Percentiles rank a stretch among this genome's conserved stretches.
Conservation (phyloP, 1,139 yeast species). For the Candida tunisiensis region DNA sequence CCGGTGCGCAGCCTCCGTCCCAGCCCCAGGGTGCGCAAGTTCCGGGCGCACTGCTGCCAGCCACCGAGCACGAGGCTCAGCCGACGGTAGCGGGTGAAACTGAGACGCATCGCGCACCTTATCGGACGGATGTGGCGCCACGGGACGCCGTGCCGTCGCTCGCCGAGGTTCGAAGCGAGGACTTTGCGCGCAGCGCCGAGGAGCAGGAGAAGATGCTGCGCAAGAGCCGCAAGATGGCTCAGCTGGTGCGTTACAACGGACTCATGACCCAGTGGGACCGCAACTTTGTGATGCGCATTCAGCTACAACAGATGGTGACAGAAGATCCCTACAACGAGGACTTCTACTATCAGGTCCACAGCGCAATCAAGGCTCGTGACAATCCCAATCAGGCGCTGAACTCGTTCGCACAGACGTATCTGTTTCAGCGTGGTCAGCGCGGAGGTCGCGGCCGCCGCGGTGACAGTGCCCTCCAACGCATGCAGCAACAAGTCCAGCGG, state of each 20-base stretch:
- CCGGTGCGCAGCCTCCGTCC: background rate
- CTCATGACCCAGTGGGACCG: slow-evolving; percentile 95
- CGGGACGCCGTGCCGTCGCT: slow-evolving; percentile 8
- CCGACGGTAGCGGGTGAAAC: no score
- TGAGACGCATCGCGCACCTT: no score
- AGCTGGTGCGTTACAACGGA: slow-evolving; percentile 73
- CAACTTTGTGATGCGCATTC: slow-evolving; percentile 87
- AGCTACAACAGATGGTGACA: slow-evolving; percentile 86
- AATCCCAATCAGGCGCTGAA: slow-evolving; percentile 28
- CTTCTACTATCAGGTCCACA: slow-evolving; percentile 86
- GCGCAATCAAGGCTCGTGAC: slow-evolving; percentile 56
- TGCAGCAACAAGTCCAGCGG: slow-evolving; percentile 96
- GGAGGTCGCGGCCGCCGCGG: slow-evolving; percentile 63
- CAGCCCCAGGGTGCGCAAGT: slow-evolving; percentile 1
- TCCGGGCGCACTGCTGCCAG: slow-evolving; percentile 1
- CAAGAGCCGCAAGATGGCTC: slow-evolving; percentile 66
- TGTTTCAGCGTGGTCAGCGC: slow-evolving; percentile 87
- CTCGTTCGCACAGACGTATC: slow-evolving; percentile 86
- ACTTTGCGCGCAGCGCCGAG: slow-evolving; percentile 9
- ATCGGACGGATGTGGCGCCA: background rate
- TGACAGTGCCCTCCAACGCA: slow-evolving; percentile 86
- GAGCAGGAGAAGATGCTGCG: slow-evolving; percentile 28
- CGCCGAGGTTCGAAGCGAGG: slow-evolving; percentile 19
- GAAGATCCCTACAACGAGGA: slow-evolving; percentile 97
- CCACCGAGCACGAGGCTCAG: no score